phyloP scores from a whole-genome alignment of 1,139 yeast species.

The Martiniozyma asiatica region DNA sequence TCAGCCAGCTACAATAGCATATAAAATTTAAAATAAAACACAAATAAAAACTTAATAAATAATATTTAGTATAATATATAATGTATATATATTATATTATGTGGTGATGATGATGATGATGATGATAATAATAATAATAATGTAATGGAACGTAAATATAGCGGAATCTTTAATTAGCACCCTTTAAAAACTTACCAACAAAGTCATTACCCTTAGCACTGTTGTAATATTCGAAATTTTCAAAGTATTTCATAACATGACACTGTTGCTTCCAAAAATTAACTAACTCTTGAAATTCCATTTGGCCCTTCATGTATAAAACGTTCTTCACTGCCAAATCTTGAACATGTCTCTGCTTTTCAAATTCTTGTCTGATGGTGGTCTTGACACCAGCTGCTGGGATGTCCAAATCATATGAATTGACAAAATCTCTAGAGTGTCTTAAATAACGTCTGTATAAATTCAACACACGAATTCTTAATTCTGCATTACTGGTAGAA shows the following conservation, averaged over 20 bases:
- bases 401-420: constrained; percentile 68
- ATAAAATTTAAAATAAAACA: constrained; percentile 5
- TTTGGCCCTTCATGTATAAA: constrained; percentile 70
- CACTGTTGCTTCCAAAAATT: constrained; percentile 90
- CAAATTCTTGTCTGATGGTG: constrained; percentile 81
- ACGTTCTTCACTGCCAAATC: constrained; percentile 58
- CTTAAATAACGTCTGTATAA: constrained; percentile 66
- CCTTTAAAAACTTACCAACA: constrained; percentile 64
- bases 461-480: constrained; percentile 52
- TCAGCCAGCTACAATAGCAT: constrained; percentile 8
- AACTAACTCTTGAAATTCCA: constrained; percentile 82
- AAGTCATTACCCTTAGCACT: constrained; percentile 41
- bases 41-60: background rate
- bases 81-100: too few relatives aligned
- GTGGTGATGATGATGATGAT: background rate
- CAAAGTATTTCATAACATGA: constrained; percentile 75
- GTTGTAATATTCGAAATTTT: constrained; percentile 45
- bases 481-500: constrained; percentile 49
- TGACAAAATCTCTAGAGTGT: constrained; percentile 39
- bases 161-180: constrained; percentile 21
- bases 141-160: background rate
- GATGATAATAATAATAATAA: constrained; percentile 1
- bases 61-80: too few relatives aligned
- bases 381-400: constrained; percentile 77
- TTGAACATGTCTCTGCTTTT: constrained; percentile 64